Evolutionary conservation across 2,329 filamentous ascomycete genomes (phyloP).

Genomic region (Paecilomyces fulvus): DNA sequence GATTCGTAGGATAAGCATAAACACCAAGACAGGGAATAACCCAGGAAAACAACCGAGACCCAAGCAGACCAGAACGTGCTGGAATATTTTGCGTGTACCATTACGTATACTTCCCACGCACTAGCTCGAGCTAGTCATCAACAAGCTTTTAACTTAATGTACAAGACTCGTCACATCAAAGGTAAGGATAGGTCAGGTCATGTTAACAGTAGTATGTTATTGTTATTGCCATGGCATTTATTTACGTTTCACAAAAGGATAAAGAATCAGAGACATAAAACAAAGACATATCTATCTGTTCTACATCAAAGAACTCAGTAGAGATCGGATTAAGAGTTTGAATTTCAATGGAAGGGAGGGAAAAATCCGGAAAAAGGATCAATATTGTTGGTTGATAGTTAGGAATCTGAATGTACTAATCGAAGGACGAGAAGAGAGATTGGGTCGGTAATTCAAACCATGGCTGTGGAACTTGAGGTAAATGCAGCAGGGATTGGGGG

Average conservation of each 20-base stretch:
- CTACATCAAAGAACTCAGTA: not conserved
- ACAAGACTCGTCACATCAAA: no score
- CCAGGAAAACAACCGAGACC: no score
- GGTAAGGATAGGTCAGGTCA: no score
- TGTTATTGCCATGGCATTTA: not conserved
- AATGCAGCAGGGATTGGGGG: not conserved
- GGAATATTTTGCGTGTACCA: no score
- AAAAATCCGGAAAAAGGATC: not conserved
- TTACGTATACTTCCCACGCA: no score
- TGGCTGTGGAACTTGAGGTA: not conserved
- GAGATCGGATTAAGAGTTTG: not conserved
- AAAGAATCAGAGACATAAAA: not conserved
- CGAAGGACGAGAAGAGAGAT: not conserved
- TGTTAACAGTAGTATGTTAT: no score
- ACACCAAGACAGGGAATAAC: no score
- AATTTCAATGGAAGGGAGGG: not conserved
- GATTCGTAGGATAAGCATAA: no score
- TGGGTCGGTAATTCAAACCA: not conserved
- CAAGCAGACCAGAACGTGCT: no score
- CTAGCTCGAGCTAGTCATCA: no score
- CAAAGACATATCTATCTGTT: not conserved
- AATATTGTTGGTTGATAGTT: not conserved
- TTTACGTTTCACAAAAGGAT: not conserved
- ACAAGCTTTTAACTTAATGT: no score
- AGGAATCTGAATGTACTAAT: not conserved